Percentiles rank a stretch among this genome's conserved stretches.
Conservation (phyloP, 257 asterid genomes). For the Przewalskia tangutica region DNA sequence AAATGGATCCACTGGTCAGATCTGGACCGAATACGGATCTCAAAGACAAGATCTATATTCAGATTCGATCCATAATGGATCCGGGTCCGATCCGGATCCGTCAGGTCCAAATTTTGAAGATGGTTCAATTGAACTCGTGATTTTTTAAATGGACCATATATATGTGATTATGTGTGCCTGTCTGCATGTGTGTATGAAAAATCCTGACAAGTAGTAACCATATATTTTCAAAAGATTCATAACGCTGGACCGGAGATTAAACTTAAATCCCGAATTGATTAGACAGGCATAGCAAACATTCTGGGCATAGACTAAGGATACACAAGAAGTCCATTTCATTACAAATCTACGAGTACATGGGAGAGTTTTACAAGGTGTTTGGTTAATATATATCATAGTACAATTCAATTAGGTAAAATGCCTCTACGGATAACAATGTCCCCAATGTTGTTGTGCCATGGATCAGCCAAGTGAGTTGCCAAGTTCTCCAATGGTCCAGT, state of each 20-base stretch:
- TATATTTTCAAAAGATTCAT: background rate
- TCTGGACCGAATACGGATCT: no score
- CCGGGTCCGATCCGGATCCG: no score
- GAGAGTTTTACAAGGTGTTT: slow-evolving; percentile 12
- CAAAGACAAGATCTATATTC: no score
- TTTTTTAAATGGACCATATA: background rate
- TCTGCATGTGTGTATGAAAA: no score
- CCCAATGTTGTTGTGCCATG: slow-evolving; percentile 99
- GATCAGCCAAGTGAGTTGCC: slow-evolving; percentile 86
- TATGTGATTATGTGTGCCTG: no score
- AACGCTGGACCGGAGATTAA: background rate
- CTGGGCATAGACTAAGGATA: background rate
- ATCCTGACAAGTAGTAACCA: no score
- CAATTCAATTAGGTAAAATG: slow-evolving; percentile 20
- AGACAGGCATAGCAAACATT: background rate
- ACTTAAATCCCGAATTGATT: background rate
- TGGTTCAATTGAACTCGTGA: background rate
- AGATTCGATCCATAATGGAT: no score
- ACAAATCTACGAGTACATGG: background rate
- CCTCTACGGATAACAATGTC: slow-evolving; percentile 52
- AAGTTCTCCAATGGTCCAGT: slow-evolving; percentile 94
- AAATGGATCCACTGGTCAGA: no score
- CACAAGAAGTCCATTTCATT: background rate
- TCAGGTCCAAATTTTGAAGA: no score
- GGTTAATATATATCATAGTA: background rate